Base-by-base conservation (phyloP, 257 asterid species). In the Capsicum pubescens region DNA sequence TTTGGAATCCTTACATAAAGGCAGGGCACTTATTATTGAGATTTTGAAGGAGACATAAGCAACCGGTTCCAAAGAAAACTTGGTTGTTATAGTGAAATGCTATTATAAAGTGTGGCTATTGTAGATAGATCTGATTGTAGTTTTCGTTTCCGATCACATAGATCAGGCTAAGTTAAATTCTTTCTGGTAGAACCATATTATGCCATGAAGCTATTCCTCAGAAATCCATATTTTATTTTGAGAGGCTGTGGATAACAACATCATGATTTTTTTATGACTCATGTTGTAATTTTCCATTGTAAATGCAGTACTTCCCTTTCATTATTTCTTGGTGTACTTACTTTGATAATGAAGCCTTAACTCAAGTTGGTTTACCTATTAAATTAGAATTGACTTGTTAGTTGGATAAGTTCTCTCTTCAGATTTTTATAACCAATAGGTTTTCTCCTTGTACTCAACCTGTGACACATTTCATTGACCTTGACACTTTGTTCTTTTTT, bases 311-410 rank as follows among this genome's bases (percentile, higher is more conserved):
- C 80, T 48, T 11, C 21, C 13, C 17, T 50, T 13, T 9, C 58
- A 46, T n/a, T 36, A n/a, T 52, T 71, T 44, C n/a, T 46, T 69
- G 58, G 39, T 19, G 60, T 19, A 74, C 13, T 12, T 19, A 11
- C 17, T 19, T 74, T 74, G 44, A 19, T 74, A 74, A 39, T 69
- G 77, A 74, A 74, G 39, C 80, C 79, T 50, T 74, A 21, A 6
- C 61, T 4, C 58, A 74, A 74, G 14, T 44, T 74, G 3, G 81
- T 21, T 74, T 74, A 21, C 44, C 61, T 6, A 50, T 74, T 74
- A 50, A 74, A 50, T 50, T 50, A 50, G 59, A 19, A 46, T 72
- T 19, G 42, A 48, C 58, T 19, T 72, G 81, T 74, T 21, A 50
- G 60, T 50, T 74, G 81, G 80, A 50, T 72, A 16, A 50, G 59